These are phyloP conservation scores for Rhododendron mucronatum DNA, from an alignment of 148 eudicot species.

Conservation along the genomic window DNA sequence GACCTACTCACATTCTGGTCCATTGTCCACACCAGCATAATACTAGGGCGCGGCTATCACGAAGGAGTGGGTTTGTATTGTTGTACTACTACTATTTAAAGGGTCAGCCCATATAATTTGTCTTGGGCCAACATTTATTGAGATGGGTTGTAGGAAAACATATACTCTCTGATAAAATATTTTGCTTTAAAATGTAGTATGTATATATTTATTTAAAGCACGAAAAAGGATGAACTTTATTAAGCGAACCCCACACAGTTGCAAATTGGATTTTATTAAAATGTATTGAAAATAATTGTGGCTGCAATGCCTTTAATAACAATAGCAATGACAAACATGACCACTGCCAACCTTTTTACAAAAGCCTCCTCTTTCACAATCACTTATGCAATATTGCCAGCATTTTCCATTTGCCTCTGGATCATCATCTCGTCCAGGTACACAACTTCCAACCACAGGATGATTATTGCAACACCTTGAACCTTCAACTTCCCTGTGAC, in stretches of 20 bases:
- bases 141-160: not conserved
- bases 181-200: too few relatives aligned
- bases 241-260: not conserved
- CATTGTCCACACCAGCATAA: not conserved
- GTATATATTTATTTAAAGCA: too few relatives aligned
- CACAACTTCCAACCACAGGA: not conserved
- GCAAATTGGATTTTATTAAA: not conserved
- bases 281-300: not conserved
- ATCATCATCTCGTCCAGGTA: not conserved
- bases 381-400: not conserved
- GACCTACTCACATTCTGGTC: not conserved
- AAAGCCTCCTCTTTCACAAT: not conserved
- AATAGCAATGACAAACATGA: not conserved
- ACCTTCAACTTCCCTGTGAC: not conserved
- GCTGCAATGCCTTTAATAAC: not conserved
- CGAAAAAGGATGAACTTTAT: too few relatives aligned
- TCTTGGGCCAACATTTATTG: not conserved
- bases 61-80: not conserved
- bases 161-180: too few relatives aligned
- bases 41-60: not conserved
- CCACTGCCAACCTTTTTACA: not conserved
- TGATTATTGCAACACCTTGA: not conserved
- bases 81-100: too few relatives aligned
- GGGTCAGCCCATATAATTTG: not conserved
- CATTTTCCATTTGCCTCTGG: not conserved